A percentile compares a stretch with the other conserved stretches of the same genome.
phyloP scores from a whole-genome alignment of 2,329 filamentous ascomycete species.

The Paecilomyces sp. region DNA sequence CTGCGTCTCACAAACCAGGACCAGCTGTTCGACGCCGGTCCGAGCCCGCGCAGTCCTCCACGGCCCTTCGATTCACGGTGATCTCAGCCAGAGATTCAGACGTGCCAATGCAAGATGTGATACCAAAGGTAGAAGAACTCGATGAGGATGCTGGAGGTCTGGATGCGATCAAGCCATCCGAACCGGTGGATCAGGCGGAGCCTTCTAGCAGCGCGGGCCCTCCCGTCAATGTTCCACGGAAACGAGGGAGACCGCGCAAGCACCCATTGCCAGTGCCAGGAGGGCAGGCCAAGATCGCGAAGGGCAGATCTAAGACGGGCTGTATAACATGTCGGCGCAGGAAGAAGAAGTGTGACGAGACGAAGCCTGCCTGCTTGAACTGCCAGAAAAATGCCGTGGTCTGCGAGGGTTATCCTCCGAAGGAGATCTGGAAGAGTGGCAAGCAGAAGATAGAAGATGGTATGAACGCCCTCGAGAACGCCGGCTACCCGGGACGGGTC shows the following conservation, averaged over 20 bases:
- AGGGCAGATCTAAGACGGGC: slow-evolving; percentile 57
- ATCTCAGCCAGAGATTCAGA: slow-evolving; percentile 13
- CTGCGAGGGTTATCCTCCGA: slow-evolving; percentile 83
- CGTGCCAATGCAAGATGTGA: slow-evolving; percentile 27
- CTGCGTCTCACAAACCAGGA: slow-evolving; percentile 12
- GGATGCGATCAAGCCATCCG: slow-evolving; percentile 22
- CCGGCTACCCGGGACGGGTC: neutral
- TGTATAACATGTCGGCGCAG: slow-evolving; percentile 54
- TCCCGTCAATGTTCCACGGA: slow-evolving; percentile 42
- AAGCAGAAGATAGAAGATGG: slow-evolving; percentile 66
- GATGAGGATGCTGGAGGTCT: slow-evolving; percentile 39
- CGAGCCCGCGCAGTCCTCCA: slow-evolving; percentile 13
- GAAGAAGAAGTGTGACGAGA: slow-evolving; percentile 52
- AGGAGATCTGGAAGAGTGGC: slow-evolving; percentile 80
- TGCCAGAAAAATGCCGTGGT: slow-evolving; percentile 91
- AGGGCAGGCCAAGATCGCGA: slow-evolving; percentile 62
- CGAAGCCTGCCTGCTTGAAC: slow-evolving; percentile 52
- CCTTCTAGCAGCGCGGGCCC: slow-evolving; percentile 14
- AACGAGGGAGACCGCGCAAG: slow-evolving; percentile 76
- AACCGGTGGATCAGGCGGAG: slow-evolving; percentile 15
- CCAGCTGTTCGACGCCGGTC: slow-evolving; percentile 7
- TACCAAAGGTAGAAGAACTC: slow-evolving; percentile 50
- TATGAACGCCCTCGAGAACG: slow-evolving; percentile 15
- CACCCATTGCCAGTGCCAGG: slow-evolving; percentile 59
- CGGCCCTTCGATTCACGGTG: slow-evolving; percentile 17